Base-by-base conservation (phyloP, 148 eudicot species). In the Gaultheria prostrata region DNA sequence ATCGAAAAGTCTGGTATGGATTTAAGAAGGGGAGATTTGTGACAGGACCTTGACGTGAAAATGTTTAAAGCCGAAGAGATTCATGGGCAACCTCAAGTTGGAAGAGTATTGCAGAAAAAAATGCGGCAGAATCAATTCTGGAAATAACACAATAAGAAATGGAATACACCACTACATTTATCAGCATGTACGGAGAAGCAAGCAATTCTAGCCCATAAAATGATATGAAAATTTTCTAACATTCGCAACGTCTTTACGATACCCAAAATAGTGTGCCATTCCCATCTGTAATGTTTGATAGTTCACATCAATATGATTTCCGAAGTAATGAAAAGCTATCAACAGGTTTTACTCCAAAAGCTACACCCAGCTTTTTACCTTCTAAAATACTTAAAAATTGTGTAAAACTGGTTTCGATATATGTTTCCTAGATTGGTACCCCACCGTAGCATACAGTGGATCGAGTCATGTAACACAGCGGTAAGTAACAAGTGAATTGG, bases 401-500 rank as follows among this genome's bases (percentile, higher is more conserved):
- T 39, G 46, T 20, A 73, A 35, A 35, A 8, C 8, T 39, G 76
- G 1, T 15, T 17, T 35, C 3, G 35, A 51, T 9, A 17, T 8
- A 3, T 53, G 53, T 76, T 78, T 53, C 46, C 65, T 18, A 20
- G 46, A 21, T 26, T 51, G 65, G 30, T 24, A 61, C 69, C 33
- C 43, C 43, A 26, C 12, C 45, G 15, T 18, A 11, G 32, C 45
- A 51, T 30, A 53, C 11, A 28, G n/a, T n/a, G n/a, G 70, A 20
- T 15, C 9, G 76, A n/a, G 56, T 88, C 87, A 88, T 56, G 21
- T 45, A 17, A 85, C 78, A 20, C 84, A 80, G 21, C 95, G 91
- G 78, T 93, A 90, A 24, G 91, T 88, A 18, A 89, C 85, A 57
- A 87, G 82, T 63, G 82, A 70, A n/a, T 88, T 87, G 5, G 91